phyloP scores from a whole-genome alignment of 208 protist genomes.

The Trypanosoma caninum region DNA sequence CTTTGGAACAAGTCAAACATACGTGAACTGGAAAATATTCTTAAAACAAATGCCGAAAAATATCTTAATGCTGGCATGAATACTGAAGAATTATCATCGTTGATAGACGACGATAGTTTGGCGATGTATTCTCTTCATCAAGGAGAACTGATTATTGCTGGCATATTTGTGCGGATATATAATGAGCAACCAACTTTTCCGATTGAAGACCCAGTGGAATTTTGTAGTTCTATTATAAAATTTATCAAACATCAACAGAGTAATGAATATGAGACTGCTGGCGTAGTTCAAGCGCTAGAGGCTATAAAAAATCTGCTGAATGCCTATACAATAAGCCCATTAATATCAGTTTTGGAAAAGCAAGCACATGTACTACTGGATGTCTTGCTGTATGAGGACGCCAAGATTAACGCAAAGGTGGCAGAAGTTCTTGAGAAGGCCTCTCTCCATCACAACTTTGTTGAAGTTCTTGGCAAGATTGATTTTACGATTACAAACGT shows the following conservation, averaged over 20 bases:
- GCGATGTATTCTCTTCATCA: conserved; percentile 66
- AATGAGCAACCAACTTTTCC: conserved; percentile 73
- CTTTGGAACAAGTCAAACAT: conserved; percentile 88
- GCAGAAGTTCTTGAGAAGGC: conserved; percentile 33
- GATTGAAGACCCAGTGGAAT: conserved; percentile 64
- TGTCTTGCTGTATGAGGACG: conserved; percentile 28
- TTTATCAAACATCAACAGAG: conserved; percentile 35
- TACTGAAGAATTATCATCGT: conserved; percentile 6
- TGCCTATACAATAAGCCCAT: conserved; percentile 10
- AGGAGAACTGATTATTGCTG: conserved; percentile 80
- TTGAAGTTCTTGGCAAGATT: conserved; percentile 31
- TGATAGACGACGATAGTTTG: conserved; percentile 30
- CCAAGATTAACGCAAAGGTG: conserved; percentile 20
- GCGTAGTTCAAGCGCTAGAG: conserved; percentile 27
- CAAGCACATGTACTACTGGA: conserved; percentile 28
- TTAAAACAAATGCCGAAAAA: conserved; percentile 44
- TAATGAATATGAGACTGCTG: conserved; percentile 4
- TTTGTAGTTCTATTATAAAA: conserved; percentile 50
- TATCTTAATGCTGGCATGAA: conserved; percentile 42
- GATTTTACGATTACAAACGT: conserved; percentile 10
- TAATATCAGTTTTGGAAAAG: conserved; percentile 8
- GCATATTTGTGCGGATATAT: conserved; percentile 89
- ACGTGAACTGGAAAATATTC: conserved; percentile 66
- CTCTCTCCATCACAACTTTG: conserved; percentile 26
- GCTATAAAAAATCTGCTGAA: conserved; percentile 43